Base-by-base conservation (phyloP, 2,329 filamentous ascomycete species). In the Gremmenia infestans region DNA sequence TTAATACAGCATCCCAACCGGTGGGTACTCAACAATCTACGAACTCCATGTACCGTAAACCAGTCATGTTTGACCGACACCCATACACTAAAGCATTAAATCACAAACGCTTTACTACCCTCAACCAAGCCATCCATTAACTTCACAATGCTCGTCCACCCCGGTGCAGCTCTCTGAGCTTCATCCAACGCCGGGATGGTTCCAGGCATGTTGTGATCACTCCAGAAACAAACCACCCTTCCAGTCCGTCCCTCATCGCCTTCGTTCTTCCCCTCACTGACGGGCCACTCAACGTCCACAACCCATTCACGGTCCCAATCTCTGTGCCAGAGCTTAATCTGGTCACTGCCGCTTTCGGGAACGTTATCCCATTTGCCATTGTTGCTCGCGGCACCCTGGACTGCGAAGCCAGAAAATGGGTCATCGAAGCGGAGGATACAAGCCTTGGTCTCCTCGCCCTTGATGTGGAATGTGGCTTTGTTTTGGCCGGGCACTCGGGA, bases 141-240 rank as follows among this genome's bases (percentile, higher is more conserved):
- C 74, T 96, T 97, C 4, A 85, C 85, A 28, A 91, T 77, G 9
- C 86, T 85, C 6, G 85, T 83, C 94, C 94, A 99, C 4, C 78
- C 75, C 0, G 94, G 94, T 63, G 85, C 79, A 72, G 85, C 97
- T 69, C 85, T 81, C 63, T 81, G 76, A 49, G 89, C 78, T 72
- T 97, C 92, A 64, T 94, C 88, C 51, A 93, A 81, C 0, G 92
- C 92, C 0, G 93, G 92, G 48, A 97, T 91, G 1, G 79, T 78
- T 3, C 83, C 86, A 2, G 73, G 72, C 37, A 76, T 74, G 67
- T 97, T 97, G 46, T 82, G 85, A 73, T 99, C 94, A 65, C 87
- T 91, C 91, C 92, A 97, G 35, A 89, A 76, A 72, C 94, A 97
- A 15, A 86, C 79, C 1, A 92, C 83, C 36, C 75, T 79, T 1